phyloP scores from a whole-genome alignment of 1,139 yeast genomes.

The Candida mesenterica region DNA sequence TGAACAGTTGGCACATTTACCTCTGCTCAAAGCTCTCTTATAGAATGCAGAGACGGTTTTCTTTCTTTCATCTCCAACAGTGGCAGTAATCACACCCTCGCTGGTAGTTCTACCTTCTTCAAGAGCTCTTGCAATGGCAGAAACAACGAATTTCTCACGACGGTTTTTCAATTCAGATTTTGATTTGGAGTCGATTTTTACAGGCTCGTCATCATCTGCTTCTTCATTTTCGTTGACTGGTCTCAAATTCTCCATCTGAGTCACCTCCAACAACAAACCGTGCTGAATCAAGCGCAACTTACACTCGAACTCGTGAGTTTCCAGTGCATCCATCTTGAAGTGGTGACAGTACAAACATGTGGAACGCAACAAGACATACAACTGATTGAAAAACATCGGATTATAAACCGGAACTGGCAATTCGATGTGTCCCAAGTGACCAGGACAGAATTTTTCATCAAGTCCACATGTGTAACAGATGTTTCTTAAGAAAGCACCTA shows the following conservation, averaged over 20 bases:
- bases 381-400: slow-evolving; percentile 89
- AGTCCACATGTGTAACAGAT: slow-evolving; percentile 95
- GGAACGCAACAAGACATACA: slow-evolving; percentile 79
- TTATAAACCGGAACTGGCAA: slow-evolving; percentile 94
- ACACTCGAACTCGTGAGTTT: slow-evolving; percentile 74
- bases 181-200: slow-evolving; percentile 36
- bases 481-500: slow-evolving; percentile 90
- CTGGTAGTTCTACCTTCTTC: slow-evolving; percentile 70
- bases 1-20: slow-evolving; percentile 93
- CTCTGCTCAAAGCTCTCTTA: slow-evolving; percentile 66
- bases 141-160: slow-evolving; percentile 70
- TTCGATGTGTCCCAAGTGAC: slow-evolving; percentile 97
- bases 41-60: slow-evolving; percentile 71
- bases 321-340: slow-evolving; percentile 66
- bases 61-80: slow-evolving; percentile 87
- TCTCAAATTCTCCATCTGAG: slow-evolving; percentile 53
- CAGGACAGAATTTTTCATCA: slow-evolving; percentile 94
- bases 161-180: slow-evolving; percentile 50
- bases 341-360: slow-evolving; percentile 89
- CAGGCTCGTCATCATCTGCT: slow-evolving; percentile 28
- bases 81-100: slow-evolving; percentile 73
- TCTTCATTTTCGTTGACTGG: slow-evolving; percentile 30
- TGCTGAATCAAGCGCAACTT: slow-evolving; percentile 80
- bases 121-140: slow-evolving; percentile 70
- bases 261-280: slow-evolving; percentile 80